A percentile compares a stretch with the other conserved stretches of the same genome.
Conservation (phyloP, 1,284 basidiomycete species). For the Boletus sp. region DNA sequence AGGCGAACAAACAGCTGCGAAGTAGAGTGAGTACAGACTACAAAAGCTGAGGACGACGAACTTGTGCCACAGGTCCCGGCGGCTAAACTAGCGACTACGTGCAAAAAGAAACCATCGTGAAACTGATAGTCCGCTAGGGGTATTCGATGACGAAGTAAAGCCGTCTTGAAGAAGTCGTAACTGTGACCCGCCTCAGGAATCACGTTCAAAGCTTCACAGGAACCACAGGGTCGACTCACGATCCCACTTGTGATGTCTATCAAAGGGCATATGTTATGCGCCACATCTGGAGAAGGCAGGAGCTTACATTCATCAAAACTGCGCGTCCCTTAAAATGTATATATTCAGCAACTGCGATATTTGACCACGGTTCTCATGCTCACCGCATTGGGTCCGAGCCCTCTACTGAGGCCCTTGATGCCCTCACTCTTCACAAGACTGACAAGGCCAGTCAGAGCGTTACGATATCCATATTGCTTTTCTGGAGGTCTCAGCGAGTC, state of each 20-base stretch:
- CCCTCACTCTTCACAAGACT: conserved; percentile 71
- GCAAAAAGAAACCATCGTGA: conserved; percentile 65
- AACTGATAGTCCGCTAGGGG: conserved; percentile 64
- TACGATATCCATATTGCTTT: conserved; percentile 72
- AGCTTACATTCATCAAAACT: conserved; percentile 78
- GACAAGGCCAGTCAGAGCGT: conserved; percentile 68
- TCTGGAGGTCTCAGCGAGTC: conserved; percentile 73
- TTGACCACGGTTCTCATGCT: conserved; percentile 21
- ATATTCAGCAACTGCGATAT: conserved; percentile 7
- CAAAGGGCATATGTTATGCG: conserved; percentile 12
- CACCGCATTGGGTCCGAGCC: conserved; percentile 78
- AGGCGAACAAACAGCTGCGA: conserved; percentile 78
- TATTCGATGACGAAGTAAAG: conserved; percentile 52
- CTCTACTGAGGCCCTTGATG: conserved; percentile 63
- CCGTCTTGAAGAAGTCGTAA: conserved; percentile 83
- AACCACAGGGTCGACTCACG: conserved; percentile 52
- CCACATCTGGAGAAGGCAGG: neutral
- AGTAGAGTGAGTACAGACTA: conserved; percentile 10
- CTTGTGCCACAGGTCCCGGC: conserved; percentile 89
- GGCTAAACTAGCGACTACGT: conserved; percentile 57
- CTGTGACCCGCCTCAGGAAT: conserved; percentile 37
- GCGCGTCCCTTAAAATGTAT: conserved; percentile 53
- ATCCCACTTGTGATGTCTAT: conserved; percentile 80
- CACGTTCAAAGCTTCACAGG: neutral
- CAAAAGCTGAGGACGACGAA: conserved; percentile 34